Base-by-base conservation (phyloP, 139 green algal genomes). In the Helicosporidium sp. region DNA sequence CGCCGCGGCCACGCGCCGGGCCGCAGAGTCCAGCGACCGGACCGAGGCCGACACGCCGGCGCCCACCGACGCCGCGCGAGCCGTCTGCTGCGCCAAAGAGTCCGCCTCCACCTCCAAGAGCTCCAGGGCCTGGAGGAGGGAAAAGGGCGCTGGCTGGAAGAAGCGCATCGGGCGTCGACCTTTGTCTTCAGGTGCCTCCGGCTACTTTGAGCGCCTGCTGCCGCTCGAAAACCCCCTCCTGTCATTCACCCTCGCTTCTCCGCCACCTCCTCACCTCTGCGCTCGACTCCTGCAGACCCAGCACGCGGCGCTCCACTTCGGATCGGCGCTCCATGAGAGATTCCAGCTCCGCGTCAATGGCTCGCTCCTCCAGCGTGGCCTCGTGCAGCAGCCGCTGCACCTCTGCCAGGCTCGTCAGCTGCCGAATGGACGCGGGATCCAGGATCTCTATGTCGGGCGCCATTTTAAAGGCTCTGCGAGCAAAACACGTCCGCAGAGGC, bases 1-100 rank as follows among this genome's bases (percentile, higher is more conserved):
- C 12, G 69, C 68, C 20, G 50, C 40, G 17, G 66, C 47, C 25
- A 93, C 77, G 17, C 68, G 65, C 0, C 61, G 74, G 56, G 91
- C 78, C 15, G 72, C 74, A 5, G 58, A 45, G 64, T 95, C 82
- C 19, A 95, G 60, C 23, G 41, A 29, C 13, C 65, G 42, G 23
- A 91, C 76, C 54, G 85, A 91, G 41, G 63, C 61, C 57, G 72
- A 84, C 27, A 95, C 90, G 27, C 71, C 67, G 41, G 88, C 74
- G 6, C 83, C 82, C 1, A 90, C 61, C 12, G 61, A 46, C 6
- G 83, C 70, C 2, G 85, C 90, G 44, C 46, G 39, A 12, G 51
- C 37, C 6, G 90, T 82, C 49, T 60, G 72, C 7, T 23, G 41
- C 8, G 74, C 55, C 23, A 93, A 60, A 41, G 74, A 55, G 42